These are phyloP conservation scores for Borovskyia barvae DNA, from an alignment of 208 protist species.

Conservation along the genomic window DNA sequence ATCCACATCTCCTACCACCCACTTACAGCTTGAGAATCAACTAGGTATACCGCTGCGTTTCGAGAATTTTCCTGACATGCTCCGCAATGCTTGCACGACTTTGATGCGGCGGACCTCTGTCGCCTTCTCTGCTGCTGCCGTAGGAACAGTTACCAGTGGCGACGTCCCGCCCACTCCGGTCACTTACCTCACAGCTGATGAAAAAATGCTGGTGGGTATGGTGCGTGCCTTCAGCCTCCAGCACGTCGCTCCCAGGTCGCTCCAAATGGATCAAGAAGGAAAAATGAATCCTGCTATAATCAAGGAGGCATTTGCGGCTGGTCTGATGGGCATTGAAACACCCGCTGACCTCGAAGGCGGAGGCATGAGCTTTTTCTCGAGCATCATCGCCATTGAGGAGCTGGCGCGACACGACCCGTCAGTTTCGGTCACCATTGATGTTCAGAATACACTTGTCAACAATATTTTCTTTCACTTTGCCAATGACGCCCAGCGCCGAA, in stretches of 20 bases:
- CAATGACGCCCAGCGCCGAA: constrained; percentile 70
- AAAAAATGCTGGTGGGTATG: constrained; percentile 66
- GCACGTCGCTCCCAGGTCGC: constrained; percentile 58
- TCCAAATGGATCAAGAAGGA: constrained; percentile 79
- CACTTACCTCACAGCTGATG: constrained; percentile 58
- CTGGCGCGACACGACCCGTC: constrained; percentile 85
- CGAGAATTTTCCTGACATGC: constrained; percentile 20
- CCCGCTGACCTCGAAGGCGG: constrained; percentile 57
- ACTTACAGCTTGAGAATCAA: background rate
- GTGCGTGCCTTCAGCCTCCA: constrained; percentile 68
- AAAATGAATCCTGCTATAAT: constrained; percentile 67
- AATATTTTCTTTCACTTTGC: constrained; percentile 83
- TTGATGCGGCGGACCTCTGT: constrained; percentile 40
- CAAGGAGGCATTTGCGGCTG: constrained; percentile 69
- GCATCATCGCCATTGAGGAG: constrained; percentile 87
- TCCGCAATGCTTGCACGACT: constrained; percentile 25
- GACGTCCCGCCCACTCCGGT: constrained; percentile 31
- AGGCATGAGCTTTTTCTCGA: constrained; percentile 74
- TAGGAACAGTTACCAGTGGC: too few species aligned
- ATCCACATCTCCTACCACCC: too few species aligned
- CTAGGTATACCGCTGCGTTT: background rate
- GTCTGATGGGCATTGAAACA: constrained; percentile 88
- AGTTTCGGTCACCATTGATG: constrained; percentile 86
- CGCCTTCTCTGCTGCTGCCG: constrained; percentile 9
- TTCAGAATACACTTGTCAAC: constrained; percentile 93